A percentile compares a stretch with the other conserved stretches of the same genome.
Evolutionary conservation across 768 basidiomycete species (phyloP).

Genomic region (Coprinopsis cinerea): DNA sequence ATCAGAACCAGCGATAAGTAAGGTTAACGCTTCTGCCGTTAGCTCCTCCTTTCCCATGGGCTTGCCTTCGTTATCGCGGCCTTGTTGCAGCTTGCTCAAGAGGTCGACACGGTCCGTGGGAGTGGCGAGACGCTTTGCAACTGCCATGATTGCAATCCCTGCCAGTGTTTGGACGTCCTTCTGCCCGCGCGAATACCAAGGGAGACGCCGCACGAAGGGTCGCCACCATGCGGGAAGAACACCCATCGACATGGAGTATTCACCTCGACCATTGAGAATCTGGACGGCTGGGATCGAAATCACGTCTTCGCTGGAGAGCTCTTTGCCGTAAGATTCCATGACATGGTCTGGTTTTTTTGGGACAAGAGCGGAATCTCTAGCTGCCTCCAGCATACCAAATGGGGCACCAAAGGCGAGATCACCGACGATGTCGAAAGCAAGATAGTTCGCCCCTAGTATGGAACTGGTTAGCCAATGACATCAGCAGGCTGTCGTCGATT

Average conservation of each 20-base stretch:
- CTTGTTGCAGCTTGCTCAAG: constrained; percentile 72
- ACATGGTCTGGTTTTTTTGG: constrained; percentile 50
- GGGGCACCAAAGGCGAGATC: constrained; percentile 84
- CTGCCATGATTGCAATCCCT: constrained; percentile 74
- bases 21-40: constrained; percentile 83
- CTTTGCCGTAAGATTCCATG: constrained; percentile 50
- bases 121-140: constrained; percentile 64
- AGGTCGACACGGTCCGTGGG: constrained; percentile 76
- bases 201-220: constrained; percentile 55
- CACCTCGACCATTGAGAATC: constrained; percentile 85
- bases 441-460: constrained; percentile 44
- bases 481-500: background rate
- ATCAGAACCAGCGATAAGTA: constrained; percentile 85
- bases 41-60: constrained; percentile 77
- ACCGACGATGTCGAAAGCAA: constrained; percentile 70
- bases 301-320: constrained; percentile 36
- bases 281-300: constrained; percentile 70
- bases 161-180: constrained; percentile 67
- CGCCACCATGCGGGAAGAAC: constrained; percentile 69
- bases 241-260: constrained; percentile 81
- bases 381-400: constrained; percentile 81
- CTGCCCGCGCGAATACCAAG: constrained; percentile 71
- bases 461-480: constrained; percentile 7
- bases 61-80: constrained; percentile 73
- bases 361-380: constrained; percentile 66